Evolutionary conservation across 768 basidiomycete genomes (phyloP), one percentile per base, ranked within the genome.

Genomic region (Suillus hirtellus): DNA sequence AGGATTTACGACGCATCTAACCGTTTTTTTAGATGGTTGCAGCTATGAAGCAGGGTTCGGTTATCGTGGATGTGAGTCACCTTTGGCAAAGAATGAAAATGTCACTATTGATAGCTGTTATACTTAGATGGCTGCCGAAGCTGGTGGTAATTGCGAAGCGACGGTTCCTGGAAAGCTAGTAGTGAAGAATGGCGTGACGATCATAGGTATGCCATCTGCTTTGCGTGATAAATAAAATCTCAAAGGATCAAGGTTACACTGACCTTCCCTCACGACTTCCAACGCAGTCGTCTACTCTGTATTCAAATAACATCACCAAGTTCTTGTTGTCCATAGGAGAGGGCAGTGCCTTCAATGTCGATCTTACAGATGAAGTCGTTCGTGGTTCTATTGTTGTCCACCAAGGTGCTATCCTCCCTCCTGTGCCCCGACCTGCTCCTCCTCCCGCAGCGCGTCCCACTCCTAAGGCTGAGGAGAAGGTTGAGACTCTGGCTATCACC

Each of bases 1-100:
- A 37, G 10, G 4, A 43, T n/a, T 12, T 9, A 24, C 37, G 56
- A 44, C 17, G 15, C 38, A 34, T 37, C 59, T 75, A 43, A 73
- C 35, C 37, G 24, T 49, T 44, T 62, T 37, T 63, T 10, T 60
- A 82, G 79, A 94, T 95, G 90, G 82, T 95, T 15, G 84, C 87
- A 46, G 89, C 87, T n/a, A 94, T 95, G 93, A 94, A 91, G 68
- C 92, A 91, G 77, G 93, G 93, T 31, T 95, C 93, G 5, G 87
- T 95, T 35, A 85, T 95, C 60, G 93, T 95, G 34, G 93, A 95
- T 73, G 76, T 75, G 65, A 58, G 74, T 69, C 38, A 31, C 17
- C 3, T 65, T 10, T 63, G 40, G 21, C 34, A 31, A 31, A 54
- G 31, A 53, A 63, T 42, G 9, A 27, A 19, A 3, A 21, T 35